Evolutionary conservation across 2,329 filamentous ascomycete species (phyloP).

Genomic region (Pseudogymnoascus sp.): DNA sequence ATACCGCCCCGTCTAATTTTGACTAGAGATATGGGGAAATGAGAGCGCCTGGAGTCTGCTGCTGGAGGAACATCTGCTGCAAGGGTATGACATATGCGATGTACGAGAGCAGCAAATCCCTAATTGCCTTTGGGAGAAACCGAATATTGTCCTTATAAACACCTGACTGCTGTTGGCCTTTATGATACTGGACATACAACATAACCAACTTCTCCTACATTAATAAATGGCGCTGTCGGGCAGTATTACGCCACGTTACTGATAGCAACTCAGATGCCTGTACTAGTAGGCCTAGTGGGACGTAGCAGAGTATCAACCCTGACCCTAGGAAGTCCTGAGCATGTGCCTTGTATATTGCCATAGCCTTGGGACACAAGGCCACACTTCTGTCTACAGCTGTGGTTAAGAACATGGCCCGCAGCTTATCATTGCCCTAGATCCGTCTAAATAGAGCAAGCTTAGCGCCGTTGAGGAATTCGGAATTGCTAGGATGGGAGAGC

Average conservation of each 20-base stretch:
- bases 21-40: conserved; percentile 15
- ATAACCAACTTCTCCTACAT: too few species aligned
- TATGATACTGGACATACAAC: too few species aligned
- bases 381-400: background rate
- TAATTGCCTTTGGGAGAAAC: too few species aligned
- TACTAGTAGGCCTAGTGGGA: conserved; percentile 2
- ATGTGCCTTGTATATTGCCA: conserved; percentile 12
- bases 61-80: conserved; percentile 12
- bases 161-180: too few species aligned
- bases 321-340: conserved; percentile 12
- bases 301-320: too few species aligned
- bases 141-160: too few species aligned
- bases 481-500: too few species aligned
- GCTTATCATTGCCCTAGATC: conserved; percentile 8
- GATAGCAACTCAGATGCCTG: conserved; percentile 12
- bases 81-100: too few species aligned
- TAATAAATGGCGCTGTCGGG: too few species aligned
- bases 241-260: conserved; percentile 13
- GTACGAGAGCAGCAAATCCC: too few species aligned
- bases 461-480: conserved; percentile 9
- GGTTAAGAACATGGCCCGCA: conserved; percentile 15
- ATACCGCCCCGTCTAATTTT: conserved; percentile 1
- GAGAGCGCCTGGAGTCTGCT: conserved; percentile 4
- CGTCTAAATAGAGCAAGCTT: conserved; percentile 11
- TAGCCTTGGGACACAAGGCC: conserved; percentile 10